Evolutionary conservation across 345 rosid genomes (phyloP), one percentile per base, ranked within the genome.

Genomic region (Brassica rapa): DNA sequence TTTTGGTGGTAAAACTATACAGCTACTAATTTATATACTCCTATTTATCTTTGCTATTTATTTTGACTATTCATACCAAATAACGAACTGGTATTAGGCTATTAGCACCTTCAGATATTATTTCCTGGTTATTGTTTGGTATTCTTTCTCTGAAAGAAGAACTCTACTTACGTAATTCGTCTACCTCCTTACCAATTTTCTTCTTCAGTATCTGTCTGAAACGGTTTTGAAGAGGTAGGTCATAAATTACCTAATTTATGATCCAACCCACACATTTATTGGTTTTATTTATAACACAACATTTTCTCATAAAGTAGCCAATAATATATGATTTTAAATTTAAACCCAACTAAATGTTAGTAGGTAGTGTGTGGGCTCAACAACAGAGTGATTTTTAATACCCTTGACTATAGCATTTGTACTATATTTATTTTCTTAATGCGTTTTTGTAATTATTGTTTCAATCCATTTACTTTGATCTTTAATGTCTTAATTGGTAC

Each of bases 191-290:
- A 6, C 56, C 56, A 51, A 51, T 51, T n/a, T 15, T 16, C 60
- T 53, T 2, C 1, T 53, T 53, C 60, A 6, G 4, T 53, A 53
- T 16, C 60, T 53, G 60, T 53, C 60, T 53, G 60, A 16, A 16
- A 53, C 60, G 24, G 60, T 53, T 53, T 53, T 16, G 60, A 53
- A 53, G 10, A 53, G 10, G 60, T 53, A 16, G 24, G 24, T 53
- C 23, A 53, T 53, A 53, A 53, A 53, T 53, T 5, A 15, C 60
- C 60, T 16, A 53, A 53, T 53, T 53, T 53, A 53, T 53, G 60
- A 53, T 53, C 60, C 60, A 53, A 53, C 60, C 60, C 24, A 53
- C 60, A 53, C 60, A 16, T 53, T 53, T 53, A 53, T 53, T 53
- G 59, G 59, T 15, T 53, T 49, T 53, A 16, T 15, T 53, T 15